These are phyloP conservation scores for Pichia sp. DNA, from an alignment of 1,139 yeast genomes.

Conservation along the genomic window DNA sequence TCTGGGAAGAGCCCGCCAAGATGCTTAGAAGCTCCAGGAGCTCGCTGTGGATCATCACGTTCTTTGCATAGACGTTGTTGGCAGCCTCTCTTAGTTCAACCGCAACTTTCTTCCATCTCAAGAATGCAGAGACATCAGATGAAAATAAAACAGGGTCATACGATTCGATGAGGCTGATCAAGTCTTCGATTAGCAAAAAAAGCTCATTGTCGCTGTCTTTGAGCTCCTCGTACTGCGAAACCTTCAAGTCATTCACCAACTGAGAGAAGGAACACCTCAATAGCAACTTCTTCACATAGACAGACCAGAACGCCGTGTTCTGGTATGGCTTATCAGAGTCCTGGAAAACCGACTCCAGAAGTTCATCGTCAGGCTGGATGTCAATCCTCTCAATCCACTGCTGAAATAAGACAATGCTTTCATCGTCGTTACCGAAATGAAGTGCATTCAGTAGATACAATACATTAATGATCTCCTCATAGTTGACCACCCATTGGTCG, in stretches of 20 bases:
- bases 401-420: constrained; percentile 44
- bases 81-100: constrained; percentile 47
- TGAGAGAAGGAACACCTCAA: constrained; percentile 60
- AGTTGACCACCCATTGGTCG: constrained; percentile 33
- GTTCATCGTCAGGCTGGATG: constrained; percentile 49
- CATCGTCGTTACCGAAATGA: constrained; percentile 43
- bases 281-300: constrained; percentile 50
- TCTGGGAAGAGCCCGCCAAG: constrained; percentile 50
- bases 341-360: constrained; percentile 39
- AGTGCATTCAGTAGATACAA: constrained; percentile 55
- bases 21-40: constrained; percentile 43
- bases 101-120: constrained; percentile 47
- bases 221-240: constrained; percentile 41
- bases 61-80: constrained; percentile 25
- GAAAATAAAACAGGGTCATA: constrained; percentile 40
- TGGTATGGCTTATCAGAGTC: constrained; percentile 32
- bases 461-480: constrained; percentile 47
- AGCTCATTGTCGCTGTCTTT: constrained; percentile 33
- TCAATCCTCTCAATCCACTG: constrained; percentile 69
- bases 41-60: constrained; percentile 36
- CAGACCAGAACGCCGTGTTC: constrained; percentile 62
- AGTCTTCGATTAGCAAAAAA: constrained; percentile 43
- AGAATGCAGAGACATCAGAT: constrained; percentile 40
- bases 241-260: constrained; percentile 45
- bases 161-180: constrained; percentile 37